Percentiles rank a stretch among this genome's conserved stretches.
phyloP scores from a whole-genome alignment of 2,329 filamentous ascomycete species.

The Diaporthe vaccinii region DNA sequence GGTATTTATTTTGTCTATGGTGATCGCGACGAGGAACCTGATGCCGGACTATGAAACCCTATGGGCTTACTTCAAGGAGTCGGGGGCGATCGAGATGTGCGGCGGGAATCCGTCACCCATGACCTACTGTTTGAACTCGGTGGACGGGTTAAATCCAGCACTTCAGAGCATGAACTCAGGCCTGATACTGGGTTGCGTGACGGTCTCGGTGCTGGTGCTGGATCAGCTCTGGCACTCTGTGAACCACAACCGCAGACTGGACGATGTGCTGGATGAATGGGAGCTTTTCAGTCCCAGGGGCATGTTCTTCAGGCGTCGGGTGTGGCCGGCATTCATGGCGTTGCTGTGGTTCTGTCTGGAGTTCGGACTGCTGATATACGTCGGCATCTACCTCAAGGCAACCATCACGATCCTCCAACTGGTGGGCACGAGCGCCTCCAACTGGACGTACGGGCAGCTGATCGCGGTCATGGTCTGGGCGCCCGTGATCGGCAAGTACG shows the following conservation, averaged over 20 bases:
- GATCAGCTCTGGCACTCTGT: slow-evolving; percentile 34
- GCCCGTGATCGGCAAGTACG: slow-evolving; percentile 42
- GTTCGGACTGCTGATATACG: slow-evolving; percentile 39
- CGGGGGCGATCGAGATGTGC: slow-evolving; percentile 39
- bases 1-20: slow-evolving; percentile 39
- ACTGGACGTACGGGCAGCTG: slow-evolving; percentile 47
- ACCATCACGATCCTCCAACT: slow-evolving; percentile 37
- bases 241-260: slow-evolving; percentile 16
- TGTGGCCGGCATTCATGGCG: slow-evolving; percentile 21
- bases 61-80: slow-evolving; percentile 41
- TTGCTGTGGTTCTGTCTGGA: slow-evolving; percentile 37
- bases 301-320: slow-evolving; percentile 33
- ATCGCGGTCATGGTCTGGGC: slow-evolving; percentile 47
- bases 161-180: slow-evolving; percentile 33
- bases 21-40: slow-evolving; percentile 38
- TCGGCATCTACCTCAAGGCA: slow-evolving; percentile 40
- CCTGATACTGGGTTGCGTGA: slow-evolving; percentile 33
- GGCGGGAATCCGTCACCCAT: slow-evolving; percentile 43
- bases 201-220: slow-evolving; percentile 27
- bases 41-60: slow-evolving; percentile 41
- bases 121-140: slow-evolving; percentile 37
- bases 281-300: slow-evolving; percentile 16
- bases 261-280: slow-evolving; percentile 23
- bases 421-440: slow-evolving; percentile 34
- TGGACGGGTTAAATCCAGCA: slow-evolving; percentile 15